phyloP scores from a whole-genome alignment of 306 rosid species.

The Medicago lupulina region DNA sequence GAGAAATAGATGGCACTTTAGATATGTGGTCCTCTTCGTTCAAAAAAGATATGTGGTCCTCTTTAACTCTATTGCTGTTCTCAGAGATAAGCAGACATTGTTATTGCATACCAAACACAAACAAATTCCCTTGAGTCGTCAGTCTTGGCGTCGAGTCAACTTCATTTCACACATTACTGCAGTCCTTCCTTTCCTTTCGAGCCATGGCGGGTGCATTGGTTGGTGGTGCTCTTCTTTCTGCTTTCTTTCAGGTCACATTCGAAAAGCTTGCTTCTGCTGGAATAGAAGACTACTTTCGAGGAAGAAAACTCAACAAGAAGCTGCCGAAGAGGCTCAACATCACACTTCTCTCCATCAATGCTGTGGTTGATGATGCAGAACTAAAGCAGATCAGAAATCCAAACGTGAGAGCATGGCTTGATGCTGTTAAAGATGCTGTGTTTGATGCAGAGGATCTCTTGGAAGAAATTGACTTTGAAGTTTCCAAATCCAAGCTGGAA shows the following conservation, averaged over 20 bases:
- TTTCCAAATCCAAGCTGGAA: background rate
- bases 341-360: constrained; percentile 15
- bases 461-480: constrained; percentile 22
- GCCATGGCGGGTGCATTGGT: background rate
- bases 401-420: constrained; percentile 18
- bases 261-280: background rate
- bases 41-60: no score
- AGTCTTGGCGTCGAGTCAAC: background rate
- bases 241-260: background rate
- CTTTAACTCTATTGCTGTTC: no score
- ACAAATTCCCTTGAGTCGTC: no score
- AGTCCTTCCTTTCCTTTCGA: background rate
- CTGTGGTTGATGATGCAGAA: constrained; percentile 36
- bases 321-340: background rate
- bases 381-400: constrained; percentile 10
- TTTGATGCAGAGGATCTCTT: constrained; percentile 28
- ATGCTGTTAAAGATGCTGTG: constrained; percentile 19
- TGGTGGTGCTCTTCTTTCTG: background rate
- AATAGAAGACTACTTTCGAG: background rate
- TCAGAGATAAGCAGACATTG: no score
- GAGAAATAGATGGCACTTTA: no score
- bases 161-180: background rate
- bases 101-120: no score
- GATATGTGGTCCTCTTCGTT: no score
- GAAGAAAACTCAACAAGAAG: background rate